These are phyloP conservation scores for Blastobotrys attinorum DNA, from an alignment of 805 yeast genomes.

Conservation along the genomic window DNA sequence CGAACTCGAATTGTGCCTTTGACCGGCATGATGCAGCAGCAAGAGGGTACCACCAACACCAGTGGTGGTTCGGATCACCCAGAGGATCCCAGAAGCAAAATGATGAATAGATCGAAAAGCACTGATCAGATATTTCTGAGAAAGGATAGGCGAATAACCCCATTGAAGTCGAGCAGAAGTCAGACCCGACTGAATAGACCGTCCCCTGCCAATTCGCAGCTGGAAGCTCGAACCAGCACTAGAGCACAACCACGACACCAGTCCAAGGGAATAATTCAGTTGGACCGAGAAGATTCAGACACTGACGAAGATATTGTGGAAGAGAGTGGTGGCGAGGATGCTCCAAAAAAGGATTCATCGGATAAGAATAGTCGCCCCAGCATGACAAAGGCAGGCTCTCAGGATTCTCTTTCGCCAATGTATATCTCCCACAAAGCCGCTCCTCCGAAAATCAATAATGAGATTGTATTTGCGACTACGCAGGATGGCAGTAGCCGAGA, in stretches of 20 bases:
- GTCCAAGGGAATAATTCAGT: conserved; percentile 8
- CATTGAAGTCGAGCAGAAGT: conserved; percentile 5
- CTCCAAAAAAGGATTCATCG: too few species aligned
- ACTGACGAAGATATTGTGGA: conserved; percentile 5
- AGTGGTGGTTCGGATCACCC: too few species aligned
- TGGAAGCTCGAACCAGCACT: background rate
- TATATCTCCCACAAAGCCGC: background rate
- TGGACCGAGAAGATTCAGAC: conserved; percentile 13
- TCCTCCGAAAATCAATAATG: background rate
- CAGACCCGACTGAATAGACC: background rate
- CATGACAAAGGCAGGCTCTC: background rate
- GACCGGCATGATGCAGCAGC: background rate
- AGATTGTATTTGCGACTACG: background rate
- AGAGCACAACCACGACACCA: too few species aligned
- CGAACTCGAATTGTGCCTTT: background rate
- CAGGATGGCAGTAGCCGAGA: too few species aligned
- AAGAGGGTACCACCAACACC: too few species aligned
- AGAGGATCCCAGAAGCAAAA: conserved; percentile 1
- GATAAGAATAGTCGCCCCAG: background rate
- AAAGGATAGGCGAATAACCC: conserved; percentile 6
- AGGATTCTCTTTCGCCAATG: background rate
- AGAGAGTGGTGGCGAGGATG: too few species aligned
- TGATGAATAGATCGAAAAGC: background rate
- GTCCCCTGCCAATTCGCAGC: background rate
- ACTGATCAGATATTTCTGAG: conserved; percentile 1